Evolutionary conservation across 768 basidiomycete species (phyloP).

Genomic region (Lactifluus rugatus): DNA sequence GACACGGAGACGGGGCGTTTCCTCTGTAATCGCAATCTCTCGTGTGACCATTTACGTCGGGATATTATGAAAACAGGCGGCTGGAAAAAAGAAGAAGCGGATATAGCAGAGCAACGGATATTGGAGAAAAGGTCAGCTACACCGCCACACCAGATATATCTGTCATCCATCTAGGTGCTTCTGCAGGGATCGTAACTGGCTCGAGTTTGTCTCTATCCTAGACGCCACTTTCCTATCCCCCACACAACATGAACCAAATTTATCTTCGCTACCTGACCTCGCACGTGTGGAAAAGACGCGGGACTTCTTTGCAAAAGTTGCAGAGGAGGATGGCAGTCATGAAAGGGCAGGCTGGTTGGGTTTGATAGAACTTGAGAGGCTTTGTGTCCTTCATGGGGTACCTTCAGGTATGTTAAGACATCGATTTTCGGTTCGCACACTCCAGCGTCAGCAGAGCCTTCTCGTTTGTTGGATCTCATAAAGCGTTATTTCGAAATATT

Average conservation of each 20-base stretch:
- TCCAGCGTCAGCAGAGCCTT: conserved; percentile 31
- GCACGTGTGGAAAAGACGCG: conserved; percentile 33
- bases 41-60: conserved; percentile 66
- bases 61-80: conserved; percentile 56
- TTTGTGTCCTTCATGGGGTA: conserved; percentile 39
- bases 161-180: background rate
- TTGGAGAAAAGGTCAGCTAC: conserved; percentile 45
- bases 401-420: conserved; percentile 33
- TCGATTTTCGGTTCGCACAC: background rate
- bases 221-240: conserved; percentile 51
- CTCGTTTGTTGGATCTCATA: conserved; percentile 39
- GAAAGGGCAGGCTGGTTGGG: conserved; percentile 72
- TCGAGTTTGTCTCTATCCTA: conserved; percentile 67
- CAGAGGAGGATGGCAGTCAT: conserved; percentile 52
- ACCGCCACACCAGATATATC: background rate
- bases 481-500: conserved; percentile 61
- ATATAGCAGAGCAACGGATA: conserved; percentile 49
- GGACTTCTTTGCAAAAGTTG: conserved; percentile 46
- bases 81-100: conserved; percentile 50
- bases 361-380: conserved; percentile 65
- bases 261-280: conserved; percentile 24
- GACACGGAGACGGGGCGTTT: conserved; percentile 57
- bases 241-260: conserved; percentile 25
- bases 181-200: conserved; percentile 75
- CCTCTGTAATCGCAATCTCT: conserved; percentile 60